Evolutionary conservation across 2,329 filamentous ascomycete species (phyloP).

Genomic region (Hypoxylon sp.): DNA sequence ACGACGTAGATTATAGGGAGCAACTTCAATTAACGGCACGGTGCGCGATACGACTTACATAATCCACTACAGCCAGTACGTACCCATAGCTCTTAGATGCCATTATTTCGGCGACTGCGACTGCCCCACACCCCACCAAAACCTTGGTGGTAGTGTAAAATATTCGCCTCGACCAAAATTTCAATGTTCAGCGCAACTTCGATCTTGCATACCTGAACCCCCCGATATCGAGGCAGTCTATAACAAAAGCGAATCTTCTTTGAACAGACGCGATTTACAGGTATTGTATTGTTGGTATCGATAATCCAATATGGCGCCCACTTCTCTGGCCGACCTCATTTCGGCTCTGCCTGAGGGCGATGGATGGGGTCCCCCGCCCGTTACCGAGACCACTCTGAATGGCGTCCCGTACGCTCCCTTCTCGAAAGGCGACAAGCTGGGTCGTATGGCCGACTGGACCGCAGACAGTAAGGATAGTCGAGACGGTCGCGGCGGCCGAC

Average conservation of each 20-base stretch:
- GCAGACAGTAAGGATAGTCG: constrained; percentile 86
- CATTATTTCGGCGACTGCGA: constrained; percentile 18
- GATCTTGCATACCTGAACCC: constrained; percentile 16
- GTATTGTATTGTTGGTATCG: neutral
- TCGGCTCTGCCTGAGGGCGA: constrained; percentile 79
- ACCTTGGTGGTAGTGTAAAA: constrained; percentile 43
- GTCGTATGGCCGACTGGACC: constrained; percentile 99
- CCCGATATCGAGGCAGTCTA: constrained; percentile 15
- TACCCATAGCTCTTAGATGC: constrained; percentile 21
- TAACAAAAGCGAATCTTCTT: constrained; percentile 4
- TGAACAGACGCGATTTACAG: neutral
- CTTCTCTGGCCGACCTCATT: constrained; percentile 69
- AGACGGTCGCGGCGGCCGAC: constrained; percentile 78
- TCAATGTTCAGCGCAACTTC: constrained; percentile 31
- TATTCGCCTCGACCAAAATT: constrained; percentile 49
- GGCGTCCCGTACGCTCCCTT: constrained; percentile 98
- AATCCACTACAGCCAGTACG: constrained; percentile 15
- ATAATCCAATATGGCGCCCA: constrained; percentile 44
- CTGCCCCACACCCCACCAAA: constrained; percentile 52
- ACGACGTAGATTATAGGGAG: neutral
- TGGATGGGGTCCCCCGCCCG: constrained; percentile 88
- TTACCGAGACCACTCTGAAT: constrained; percentile 88
- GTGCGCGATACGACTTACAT: neutral
- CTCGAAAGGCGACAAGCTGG: constrained; percentile 98
- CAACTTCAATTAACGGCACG: neutral